Base-by-base conservation (phyloP, 2,329 filamentous ascomycete species). In the Colletotrichum sansevieriae region DNA sequence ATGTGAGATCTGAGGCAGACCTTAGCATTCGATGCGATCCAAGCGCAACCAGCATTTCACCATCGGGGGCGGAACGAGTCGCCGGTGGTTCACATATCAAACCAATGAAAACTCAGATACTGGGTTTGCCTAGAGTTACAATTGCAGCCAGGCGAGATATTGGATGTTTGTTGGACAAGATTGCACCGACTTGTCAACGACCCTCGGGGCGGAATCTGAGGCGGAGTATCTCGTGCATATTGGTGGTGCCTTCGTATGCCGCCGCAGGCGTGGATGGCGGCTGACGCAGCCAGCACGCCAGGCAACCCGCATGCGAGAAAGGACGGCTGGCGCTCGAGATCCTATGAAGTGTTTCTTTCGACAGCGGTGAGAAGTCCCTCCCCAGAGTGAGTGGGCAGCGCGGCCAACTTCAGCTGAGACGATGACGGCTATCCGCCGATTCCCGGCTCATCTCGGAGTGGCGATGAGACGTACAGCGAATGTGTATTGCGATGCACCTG, bases 231-330 rank as follows among this genome's bases (percentile, higher is more conserved):
- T 39, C 20, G 7, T 57, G 60, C 60, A 68, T 52, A 46, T 22
- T n/a, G 60, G 44, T 41, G 60, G 44, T 41, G 60, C 43, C 39
- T 63, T 67, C 52, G 52, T 52, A 68, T 64, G 37, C 25, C 20
- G 54, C 52, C 47, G 46, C 61, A 65, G 65, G 29, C 55, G 22
- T 55, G 65, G 46, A 59, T 25, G 65, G 43, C 35, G 25, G 55
- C 65, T 68, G 65, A 65, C 65, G 52, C 47, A 65, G 61, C 15
- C 44, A 29, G 61, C 20, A 39, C 20, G 43, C 64, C 46, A 63
- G 43, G 55, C 44, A 64, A 39, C 39, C 56, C 44, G 20, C 37
- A 22, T 18, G 44, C 20, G 39, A 49, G 29, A 9, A 37, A 15
- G 22, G 25, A 35, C 55, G 41, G 61, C 54, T 68, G 65, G 65